Percentiles rank a stretch among this genome's conserved stretches.
Evolutionary conservation across 768 basidiomycete species (phyloP).

Genomic region (Hericium alpestre): DNA sequence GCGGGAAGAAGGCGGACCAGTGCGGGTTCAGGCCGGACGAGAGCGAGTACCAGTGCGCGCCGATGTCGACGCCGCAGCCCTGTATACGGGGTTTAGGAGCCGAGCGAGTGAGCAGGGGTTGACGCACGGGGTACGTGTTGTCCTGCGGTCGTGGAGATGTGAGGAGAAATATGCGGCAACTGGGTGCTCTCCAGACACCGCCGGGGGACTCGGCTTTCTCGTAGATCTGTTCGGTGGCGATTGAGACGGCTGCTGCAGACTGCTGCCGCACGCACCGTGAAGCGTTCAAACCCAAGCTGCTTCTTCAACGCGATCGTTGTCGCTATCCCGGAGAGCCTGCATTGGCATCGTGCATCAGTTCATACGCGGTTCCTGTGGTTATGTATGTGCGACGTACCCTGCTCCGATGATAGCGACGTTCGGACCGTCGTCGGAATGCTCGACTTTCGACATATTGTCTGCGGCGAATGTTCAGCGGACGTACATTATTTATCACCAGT

Average conservation of each 20-base stretch:
- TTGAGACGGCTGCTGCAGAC: neutral
- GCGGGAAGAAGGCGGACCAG: constrained; percentile 17
- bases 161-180: neutral
- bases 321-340: constrained; percentile 20
- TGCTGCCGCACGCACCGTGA: constrained; percentile 18
- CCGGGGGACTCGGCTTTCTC: constrained; percentile 20
- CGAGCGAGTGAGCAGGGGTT: neutral
- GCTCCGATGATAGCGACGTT: constrained; percentile 17
- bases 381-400: constrained; percentile 10
- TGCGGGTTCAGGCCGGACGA: constrained; percentile 18
- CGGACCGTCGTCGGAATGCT: constrained; percentile 1
- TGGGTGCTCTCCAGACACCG: constrained; percentile 17
- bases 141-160: constrained; percentile 3
- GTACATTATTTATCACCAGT: no score
- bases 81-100: neutral
- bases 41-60: constrained; percentile 19
- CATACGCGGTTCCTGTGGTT: neutral
- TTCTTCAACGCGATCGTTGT: constrained; percentile 22
- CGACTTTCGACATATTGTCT: neutral
- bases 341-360: neutral
- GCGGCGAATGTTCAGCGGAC: neutral
- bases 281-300: constrained; percentile 20
- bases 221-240: constrained; percentile 19
- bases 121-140: constrained; percentile 19
- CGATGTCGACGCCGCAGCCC: constrained; percentile 20